phyloP scores from a whole-genome alignment of 2,329 filamentous ascomycete genomes.

The Fusarium buharicum region DNA sequence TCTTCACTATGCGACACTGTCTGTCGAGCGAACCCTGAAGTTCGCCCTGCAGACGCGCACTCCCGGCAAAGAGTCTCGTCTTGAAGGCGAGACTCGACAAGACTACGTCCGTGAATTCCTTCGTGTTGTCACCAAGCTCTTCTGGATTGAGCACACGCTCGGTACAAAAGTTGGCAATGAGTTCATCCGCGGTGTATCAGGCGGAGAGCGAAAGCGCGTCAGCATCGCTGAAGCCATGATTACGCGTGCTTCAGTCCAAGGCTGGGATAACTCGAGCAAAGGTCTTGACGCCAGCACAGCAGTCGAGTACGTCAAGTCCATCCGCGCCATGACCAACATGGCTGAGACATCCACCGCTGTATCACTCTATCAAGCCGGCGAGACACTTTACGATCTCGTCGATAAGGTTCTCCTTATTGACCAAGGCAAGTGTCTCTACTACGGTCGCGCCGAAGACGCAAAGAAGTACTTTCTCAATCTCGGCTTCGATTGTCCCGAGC shows the following conservation, averaged over 20 bases:
- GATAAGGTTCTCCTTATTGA: slow-evolving; percentile 83
- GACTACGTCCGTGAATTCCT: slow-evolving; percentile 65
- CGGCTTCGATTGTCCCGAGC: slow-evolving; percentile 76
- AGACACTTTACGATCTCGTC: slow-evolving; percentile 73
- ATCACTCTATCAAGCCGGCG: slow-evolving; percentile 76
- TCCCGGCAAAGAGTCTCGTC: slow-evolving; percentile 59
- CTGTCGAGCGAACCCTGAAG: slow-evolving; percentile 71
- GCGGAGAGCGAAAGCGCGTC: slow-evolving; percentile 77
- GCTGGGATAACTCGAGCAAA: slow-evolving; percentile 79
- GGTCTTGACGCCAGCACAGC: slow-evolving; percentile 79
- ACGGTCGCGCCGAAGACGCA: slow-evolving; percentile 70
- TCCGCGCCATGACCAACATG: slow-evolving; percentile 74
- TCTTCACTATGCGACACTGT: slow-evolving; percentile 75
- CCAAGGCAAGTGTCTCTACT: slow-evolving; percentile 76
- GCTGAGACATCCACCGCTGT: slow-evolving; percentile 76
- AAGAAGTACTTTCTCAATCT: slow-evolving; percentile 76
- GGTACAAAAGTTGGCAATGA: slow-evolving; percentile 77
- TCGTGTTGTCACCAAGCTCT: slow-evolving; percentile 73
- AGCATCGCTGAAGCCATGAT: slow-evolving; percentile 76
- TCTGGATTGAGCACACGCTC: slow-evolving; percentile 76
- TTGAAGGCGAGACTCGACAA: slow-evolving; percentile 68
- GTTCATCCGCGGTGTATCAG: slow-evolving; percentile 70
- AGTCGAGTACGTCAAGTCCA: slow-evolving; percentile 73
- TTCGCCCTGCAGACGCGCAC: slow-evolving; percentile 75
- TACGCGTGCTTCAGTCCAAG: slow-evolving; percentile 69